phyloP scores from a whole-genome alignment of 225 moss, liverwort and hornwort species.

The Sphagnum tenellum region DNA sequence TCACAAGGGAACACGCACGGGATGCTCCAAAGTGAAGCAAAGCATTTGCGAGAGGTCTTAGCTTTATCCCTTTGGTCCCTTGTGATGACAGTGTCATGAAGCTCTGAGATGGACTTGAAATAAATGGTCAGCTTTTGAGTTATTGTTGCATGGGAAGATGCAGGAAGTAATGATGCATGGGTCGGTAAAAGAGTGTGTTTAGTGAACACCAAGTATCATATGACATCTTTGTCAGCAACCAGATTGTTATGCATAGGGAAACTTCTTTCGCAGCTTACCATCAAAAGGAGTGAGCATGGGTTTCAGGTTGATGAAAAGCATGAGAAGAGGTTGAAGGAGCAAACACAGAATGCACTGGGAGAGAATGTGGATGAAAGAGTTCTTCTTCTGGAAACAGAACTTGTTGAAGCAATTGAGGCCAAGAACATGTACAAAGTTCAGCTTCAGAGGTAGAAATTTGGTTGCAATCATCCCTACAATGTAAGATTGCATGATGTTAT shows the following conservation, averaged over 20 bases:
- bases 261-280: too few species aligned
- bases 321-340: constrained; percentile 58
- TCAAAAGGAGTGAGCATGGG: neutral
- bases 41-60: constrained; percentile 82
- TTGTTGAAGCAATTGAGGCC: constrained; percentile 78
- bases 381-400: constrained; percentile 70
- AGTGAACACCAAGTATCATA: too few species aligned
- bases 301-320: constrained; percentile 72
- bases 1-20: constrained; percentile 74
- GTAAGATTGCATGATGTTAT: too few species aligned
- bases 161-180: too few species aligned
- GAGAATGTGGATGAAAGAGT: constrained; percentile 69
- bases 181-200: too few species aligned
- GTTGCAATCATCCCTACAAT: too few species aligned
- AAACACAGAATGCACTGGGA: constrained; percentile 66
- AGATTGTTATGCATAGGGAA: too few species aligned
- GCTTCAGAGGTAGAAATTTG: constrained; percentile 48
- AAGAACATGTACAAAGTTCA: constrained; percentile 92
- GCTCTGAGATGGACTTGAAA: neutral
- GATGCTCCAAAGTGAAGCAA: constrained; percentile 74
- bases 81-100: neutral
- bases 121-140: too few species aligned
- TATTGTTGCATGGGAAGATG: too few species aligned
- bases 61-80: neutral
- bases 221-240: too few species aligned